phyloP scores from a whole-genome alignment of 2,329 filamentous ascomycete genomes.

The Lecanicillium sp. region DNA sequence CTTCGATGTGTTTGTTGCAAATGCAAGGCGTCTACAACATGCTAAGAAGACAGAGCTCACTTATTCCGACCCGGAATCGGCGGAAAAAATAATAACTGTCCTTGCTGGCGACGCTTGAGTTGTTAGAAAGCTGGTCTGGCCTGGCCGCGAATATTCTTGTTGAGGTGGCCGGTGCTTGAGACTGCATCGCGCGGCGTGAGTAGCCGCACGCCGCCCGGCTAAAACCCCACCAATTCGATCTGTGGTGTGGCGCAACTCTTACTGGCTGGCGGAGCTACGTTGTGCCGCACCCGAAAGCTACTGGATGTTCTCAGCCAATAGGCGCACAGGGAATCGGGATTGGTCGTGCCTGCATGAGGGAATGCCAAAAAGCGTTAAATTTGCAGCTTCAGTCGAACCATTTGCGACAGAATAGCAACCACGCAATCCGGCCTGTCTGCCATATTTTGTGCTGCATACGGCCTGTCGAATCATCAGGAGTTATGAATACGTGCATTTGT shows the following conservation, averaged over 20 bases:
- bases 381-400: background rate
- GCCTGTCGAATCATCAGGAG: too few relatives aligned
- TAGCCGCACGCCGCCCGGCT: too few relatives aligned
- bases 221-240: slow-evolving; percentile 11
- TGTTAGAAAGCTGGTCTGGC: too few relatives aligned
- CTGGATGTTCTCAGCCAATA: slow-evolving; percentile 10
- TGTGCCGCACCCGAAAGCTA: slow-evolving; percentile 9
- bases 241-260: background rate
- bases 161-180: too few relatives aligned
- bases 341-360: background rate
- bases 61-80: too few relatives aligned
- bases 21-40: background rate
- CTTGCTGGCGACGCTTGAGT: too few relatives aligned
- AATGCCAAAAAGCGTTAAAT: slow-evolving; percentile 8
- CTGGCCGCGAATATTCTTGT: too few relatives aligned
- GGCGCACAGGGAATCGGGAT: slow-evolving; percentile 8
- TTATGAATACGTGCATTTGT: slow-evolving; percentile 6
- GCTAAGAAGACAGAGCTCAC: slow-evolving; percentile 13
- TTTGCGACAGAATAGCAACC: too few relatives aligned
- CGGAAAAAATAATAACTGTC: too few relatives aligned
- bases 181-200: too few relatives aligned
- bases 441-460: too few relatives aligned
- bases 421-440: too few relatives aligned
- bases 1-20: slow-evolving; percentile 4
- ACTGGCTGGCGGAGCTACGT: slow-evolving; percentile 9